phyloP scores from a whole-genome alignment of 768 basidiomycete genomes.

The Porpolomopsis calyptriformis region DNA sequence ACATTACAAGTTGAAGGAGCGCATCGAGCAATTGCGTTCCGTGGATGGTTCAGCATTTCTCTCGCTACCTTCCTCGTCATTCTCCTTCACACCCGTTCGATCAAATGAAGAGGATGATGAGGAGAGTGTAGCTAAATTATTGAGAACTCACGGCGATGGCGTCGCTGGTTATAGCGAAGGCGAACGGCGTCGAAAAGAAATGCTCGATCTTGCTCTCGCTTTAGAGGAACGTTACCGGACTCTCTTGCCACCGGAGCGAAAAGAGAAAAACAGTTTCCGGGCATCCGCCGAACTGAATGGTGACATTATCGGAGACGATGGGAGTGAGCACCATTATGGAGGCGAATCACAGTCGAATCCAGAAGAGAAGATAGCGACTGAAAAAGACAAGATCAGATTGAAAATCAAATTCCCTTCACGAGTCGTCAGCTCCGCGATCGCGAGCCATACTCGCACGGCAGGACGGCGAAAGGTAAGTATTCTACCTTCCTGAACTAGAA shows the following conservation, averaged over 20 bases:
- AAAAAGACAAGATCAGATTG: slow-evolving; percentile 27
- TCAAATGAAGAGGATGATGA: slow-evolving; percentile 19
- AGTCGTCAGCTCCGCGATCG: too few relatives aligned
- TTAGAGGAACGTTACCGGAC: slow-evolving; percentile 66
- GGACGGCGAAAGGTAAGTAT: slow-evolving; percentile 17
- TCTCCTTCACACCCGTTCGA: slow-evolving; percentile 30
- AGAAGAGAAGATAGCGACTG: slow-evolving; percentile 16
- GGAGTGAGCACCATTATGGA: slow-evolving; percentile 17
- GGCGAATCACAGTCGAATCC: slow-evolving; percentile 19
- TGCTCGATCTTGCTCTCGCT: slow-evolving; percentile 56
- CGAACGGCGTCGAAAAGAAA: slow-evolving; percentile 62
- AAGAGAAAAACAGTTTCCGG: slow-evolving; percentile 23
- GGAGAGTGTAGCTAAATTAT: slow-evolving; percentile 15
- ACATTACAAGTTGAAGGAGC: slow-evolving; percentile 83
- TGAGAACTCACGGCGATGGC: slow-evolving; percentile 29
- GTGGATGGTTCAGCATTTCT: slow-evolving; percentile 70
- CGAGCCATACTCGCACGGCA: slow-evolving; percentile 3
- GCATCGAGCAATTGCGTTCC: slow-evolving; percentile 69
- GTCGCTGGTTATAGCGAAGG: slow-evolving; percentile 42
- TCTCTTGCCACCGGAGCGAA: slow-evolving; percentile 60
- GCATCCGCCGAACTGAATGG: slow-evolving; percentile 16
- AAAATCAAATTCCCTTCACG: slow-evolving; percentile 16
- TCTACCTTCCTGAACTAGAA: background rate
- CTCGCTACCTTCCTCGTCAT: slow-evolving; percentile 44
- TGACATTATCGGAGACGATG: slow-evolving; percentile 6